phyloP scores from a whole-genome alignment of 805 yeast genomes.

The Kregervanrija fluxuum region DNA sequence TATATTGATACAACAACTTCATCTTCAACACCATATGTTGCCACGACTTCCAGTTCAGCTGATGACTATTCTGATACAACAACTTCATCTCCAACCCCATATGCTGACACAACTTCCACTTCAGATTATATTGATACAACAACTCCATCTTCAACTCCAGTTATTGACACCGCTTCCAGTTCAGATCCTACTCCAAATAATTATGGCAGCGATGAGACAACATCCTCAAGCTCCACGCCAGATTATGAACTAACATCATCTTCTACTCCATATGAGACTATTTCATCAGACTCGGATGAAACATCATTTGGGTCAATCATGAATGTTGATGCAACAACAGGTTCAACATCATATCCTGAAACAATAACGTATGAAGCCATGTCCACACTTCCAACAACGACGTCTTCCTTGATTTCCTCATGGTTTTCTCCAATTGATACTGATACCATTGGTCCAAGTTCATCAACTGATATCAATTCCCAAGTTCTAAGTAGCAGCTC shows the following conservation, averaged over 20 bases:
- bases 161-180: background rate
- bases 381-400: no score
- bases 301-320: no score
- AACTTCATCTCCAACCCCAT: background rate
- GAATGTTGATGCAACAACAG: no score
- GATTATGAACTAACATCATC: no score
- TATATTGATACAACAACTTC: background rate
- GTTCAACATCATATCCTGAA: background rate
- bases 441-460: no score
- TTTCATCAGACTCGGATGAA: background rate
- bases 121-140: background rate
- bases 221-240: background rate
- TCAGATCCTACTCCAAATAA: background rate
- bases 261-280: background rate
- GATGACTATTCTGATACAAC: background rate
- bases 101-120: background rate
- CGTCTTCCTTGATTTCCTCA: no score
- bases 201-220: no score
- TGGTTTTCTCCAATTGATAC: no score
- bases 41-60: constrained; percentile 2
- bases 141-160: background rate
- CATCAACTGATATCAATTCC: no score
- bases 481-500: no score
- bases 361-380: no score
- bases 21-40: background rate